Evolutionary conservation across 2,329 filamentous ascomycete genomes (phyloP), one percentile per base, ranked within the genome.

Genomic region (Pseudogymnoascus sp.): DNA sequence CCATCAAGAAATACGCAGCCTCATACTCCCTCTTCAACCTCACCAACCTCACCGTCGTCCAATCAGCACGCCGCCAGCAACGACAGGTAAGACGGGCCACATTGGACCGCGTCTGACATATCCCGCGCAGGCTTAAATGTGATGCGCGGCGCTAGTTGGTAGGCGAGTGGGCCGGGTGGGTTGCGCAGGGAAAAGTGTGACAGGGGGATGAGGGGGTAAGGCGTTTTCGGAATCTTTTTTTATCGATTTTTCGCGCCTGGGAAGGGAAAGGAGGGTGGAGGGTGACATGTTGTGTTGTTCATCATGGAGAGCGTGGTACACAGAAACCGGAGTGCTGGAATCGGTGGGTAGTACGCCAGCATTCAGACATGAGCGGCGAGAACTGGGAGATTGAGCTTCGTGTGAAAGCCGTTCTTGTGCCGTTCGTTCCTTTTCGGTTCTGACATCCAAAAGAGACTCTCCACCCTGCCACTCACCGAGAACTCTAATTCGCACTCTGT

Each of bases 51-150:
- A 33, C 25, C 28, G n/a, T 33, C 43, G n/a, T 33, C 43, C 43
- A 53, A 53, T 53, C 43, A 33, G 8, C 25, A 33, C 9, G n/a
- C 9, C 25, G 25, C 25, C 43, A 18, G 43, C 43, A 12, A 3
- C 43, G 25, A 12, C 12, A 33, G n/a, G 43, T 53, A 53, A 53
- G 43, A 53, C 43, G 43, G 43, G 25, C 25, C 25, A 30, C 25
- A 53, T 53, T 53, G 25, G 43, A 53, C 43, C 43, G 43, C n/a
- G 43, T 53, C 43, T 53, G 43, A 53, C 43, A 53, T 11, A 53
- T 53, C 43, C 43, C n/a, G 25, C 43, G n/a, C 25, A 33, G 43
- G 25, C 43, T 53, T 50, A 30, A 53, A 53, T 33, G 43, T 12
- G 43, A 53, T 33, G 43, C 5, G 25, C 43, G 8, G n/a, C 43